A percentile compares a stretch with the other conserved stretches of the same genome.
phyloP scores from a whole-genome alignment of 164 flowering plant genomes.

The Vitis cinerea region DNA sequence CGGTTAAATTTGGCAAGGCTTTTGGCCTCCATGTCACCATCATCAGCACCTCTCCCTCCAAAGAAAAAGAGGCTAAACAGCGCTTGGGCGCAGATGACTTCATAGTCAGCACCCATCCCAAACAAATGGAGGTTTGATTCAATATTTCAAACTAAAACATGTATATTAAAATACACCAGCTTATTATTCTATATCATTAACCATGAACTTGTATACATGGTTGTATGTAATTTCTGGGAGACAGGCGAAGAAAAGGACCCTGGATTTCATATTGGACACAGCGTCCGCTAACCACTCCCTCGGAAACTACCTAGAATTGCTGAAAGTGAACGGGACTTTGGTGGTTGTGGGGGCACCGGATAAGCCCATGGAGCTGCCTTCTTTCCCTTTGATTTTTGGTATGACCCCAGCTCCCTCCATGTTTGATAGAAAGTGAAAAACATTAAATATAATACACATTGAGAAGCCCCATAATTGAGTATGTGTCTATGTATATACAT shows the following conservation, averaged over 20 bases:
- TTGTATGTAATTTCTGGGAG: not conserved
- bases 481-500: no score
- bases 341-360: slow-evolving; percentile 68
- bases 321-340: slow-evolving; percentile 59
- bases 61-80: slow-evolving; percentile 60
- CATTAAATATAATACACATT: no score
- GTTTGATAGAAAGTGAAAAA: no score
- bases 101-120: slow-evolving; percentile 49
- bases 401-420: not conserved
- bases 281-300: slow-evolving; percentile 57
- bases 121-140: slow-evolving; percentile 55
- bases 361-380: slow-evolving; percentile 56
- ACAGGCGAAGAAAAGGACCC: slow-evolving; percentile 42
- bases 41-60: slow-evolving; percentile 73
- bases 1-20: slow-evolving; percentile 75
- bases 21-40: slow-evolving; percentile 79
- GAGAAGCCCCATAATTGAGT: no score
- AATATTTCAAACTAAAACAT: no score
- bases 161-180: no score
- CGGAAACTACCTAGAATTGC: slow-evolving; percentile 47
- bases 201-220: no score
- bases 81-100: slow-evolving; percentile 68
- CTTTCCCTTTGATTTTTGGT: slow-evolving; percentile 67
- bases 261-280: slow-evolving; percentile 64
- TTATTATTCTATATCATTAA: no score